These are phyloP conservation scores for Wickerhamomyces sydowiorum DNA, from an alignment of 805 yeast genomes.

Conservation along the genomic window DNA sequence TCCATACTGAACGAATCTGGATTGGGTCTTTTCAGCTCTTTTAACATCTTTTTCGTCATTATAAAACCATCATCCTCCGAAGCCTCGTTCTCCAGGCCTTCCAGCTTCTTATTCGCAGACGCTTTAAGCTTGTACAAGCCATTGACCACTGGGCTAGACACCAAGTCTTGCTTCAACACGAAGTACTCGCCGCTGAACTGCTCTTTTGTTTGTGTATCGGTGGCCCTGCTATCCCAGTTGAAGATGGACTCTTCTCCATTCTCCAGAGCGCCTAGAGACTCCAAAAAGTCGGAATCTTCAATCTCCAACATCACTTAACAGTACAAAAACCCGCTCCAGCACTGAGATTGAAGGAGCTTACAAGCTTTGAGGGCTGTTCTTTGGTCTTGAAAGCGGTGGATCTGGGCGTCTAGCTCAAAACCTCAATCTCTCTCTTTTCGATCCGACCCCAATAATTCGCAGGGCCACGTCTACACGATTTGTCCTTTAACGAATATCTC, in stretches of 20 bases:
- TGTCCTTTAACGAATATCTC: too few relatives aligned
- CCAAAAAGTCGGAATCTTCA: neutral
- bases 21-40: slow-evolving; percentile 15
- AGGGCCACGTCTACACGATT: too few relatives aligned
- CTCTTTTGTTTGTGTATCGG: neutral
- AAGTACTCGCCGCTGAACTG: slow-evolving; percentile 7
- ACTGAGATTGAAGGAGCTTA: too few relatives aligned
- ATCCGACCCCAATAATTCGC: too few relatives aligned
- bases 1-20: slow-evolving; percentile 18
- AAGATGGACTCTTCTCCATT: slow-evolving; percentile 1
- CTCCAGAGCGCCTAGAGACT: too few relatives aligned
- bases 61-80: slow-evolving; percentile 16
- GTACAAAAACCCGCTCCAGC: too few relatives aligned
- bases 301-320: slow-evolving; percentile 3
- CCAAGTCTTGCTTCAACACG: slow-evolving; percentile 31
- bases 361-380: too few relatives aligned
- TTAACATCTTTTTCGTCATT: slow-evolving; percentile 25
- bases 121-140: slow-evolving; percentile 27
- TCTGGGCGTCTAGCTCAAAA: too few relatives aligned
- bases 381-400: too few relatives aligned
- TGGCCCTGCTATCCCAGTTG: slow-evolving; percentile 4
- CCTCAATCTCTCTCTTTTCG: too few relatives aligned
- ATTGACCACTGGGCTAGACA: slow-evolving; percentile 34
- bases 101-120: slow-evolving; percentile 11
- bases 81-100: slow-evolving; percentile 12